Evolutionary conservation across 2,329 filamentous ascomycete species (phyloP), one percentile per base, ranked within the genome.

Genomic region (Fusarium hainanense): DNA sequence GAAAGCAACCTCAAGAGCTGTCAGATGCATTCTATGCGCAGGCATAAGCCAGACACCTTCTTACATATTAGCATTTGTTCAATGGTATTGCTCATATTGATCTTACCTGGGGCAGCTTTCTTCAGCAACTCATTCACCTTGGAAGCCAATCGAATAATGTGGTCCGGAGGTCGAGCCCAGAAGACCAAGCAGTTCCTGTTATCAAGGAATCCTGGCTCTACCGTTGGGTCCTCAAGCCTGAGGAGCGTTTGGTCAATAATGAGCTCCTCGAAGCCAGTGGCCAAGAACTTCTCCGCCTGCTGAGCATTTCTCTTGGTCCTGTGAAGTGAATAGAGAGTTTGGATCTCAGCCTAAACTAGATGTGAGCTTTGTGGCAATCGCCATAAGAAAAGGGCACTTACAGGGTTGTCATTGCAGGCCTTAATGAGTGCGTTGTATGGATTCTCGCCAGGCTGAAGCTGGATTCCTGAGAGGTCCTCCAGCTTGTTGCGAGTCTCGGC

Each of bases 41-140:
- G 94, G 93, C 92, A 97, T 97, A 44, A 95, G 84, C 95, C 95
- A 98, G 27, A 97, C 81, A 69, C 85, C 93, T 94, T 70, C 43
- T 11, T 14, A 14, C 46, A 14, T 12, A 20, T 58, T n/a, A 44
- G 47, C 12, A 46, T 44, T 12, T 16, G 7, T 7, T 7, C 18
- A 7, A 8, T 18, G 34, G 9, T 12, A 2, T 14, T 1, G 12
- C 13, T 25, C 27, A 12, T 7, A n/a, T 27, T 16, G 8, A 23
- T 83, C 90, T 78, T 82, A 96, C 93, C 87, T 37, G 93, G 92
- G 16, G 90, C 90, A 21, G 88, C 85, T 21, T 84, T 80, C 59
- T 84, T 83, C 49, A 97, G 82, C 74, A 88, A 85, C 51, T 85
- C 79, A 79, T 98, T 95, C 30, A 98, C 81, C 59, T 86, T 85